Conservation (phyloP, 176 grass and related monocot genomes). For the Hyparrhenia diplandra region DNA sequence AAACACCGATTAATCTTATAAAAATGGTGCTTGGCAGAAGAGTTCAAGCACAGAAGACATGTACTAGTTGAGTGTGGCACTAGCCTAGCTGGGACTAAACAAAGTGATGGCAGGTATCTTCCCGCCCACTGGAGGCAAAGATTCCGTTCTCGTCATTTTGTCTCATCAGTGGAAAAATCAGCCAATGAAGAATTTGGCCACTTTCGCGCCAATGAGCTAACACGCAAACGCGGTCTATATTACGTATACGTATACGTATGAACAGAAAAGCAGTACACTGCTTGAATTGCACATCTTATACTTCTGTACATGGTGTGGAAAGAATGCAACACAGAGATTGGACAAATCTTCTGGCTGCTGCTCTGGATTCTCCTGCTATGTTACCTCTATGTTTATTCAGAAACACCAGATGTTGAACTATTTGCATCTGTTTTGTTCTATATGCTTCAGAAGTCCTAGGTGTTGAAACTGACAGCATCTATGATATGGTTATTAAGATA, state of each 20-base stretch:
- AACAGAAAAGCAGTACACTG: background rate
- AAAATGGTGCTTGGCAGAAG: slow-evolving; percentile 35
- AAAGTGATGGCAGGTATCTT: slow-evolving; percentile 40
- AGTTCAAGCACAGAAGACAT: slow-evolving; percentile 44
- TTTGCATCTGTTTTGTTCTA: background rate
- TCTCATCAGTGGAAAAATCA: slow-evolving; percentile 36
- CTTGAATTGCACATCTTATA: background rate
- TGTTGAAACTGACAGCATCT: slow-evolving; percentile 13
- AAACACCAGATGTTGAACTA: background rate
- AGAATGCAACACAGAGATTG: slow-evolving; percentile 4
- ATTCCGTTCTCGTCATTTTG: slow-evolving; percentile 48
- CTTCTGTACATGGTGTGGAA: background rate
- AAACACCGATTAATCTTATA: slow-evolving; percentile 20
- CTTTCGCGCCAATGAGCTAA: background rate
- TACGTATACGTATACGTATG: slow-evolving; percentile 16
- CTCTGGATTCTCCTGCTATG: background rate
- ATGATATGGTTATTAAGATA: background rate
- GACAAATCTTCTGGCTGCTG: background rate
- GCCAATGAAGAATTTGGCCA: slow-evolving; percentile 4
- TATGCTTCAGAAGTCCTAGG: background rate
- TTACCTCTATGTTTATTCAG: background rate
- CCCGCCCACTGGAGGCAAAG: slow-evolving; percentile 23
- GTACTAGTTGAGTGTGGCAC: slow-evolving; percentile 17
- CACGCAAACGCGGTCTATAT: background rate
- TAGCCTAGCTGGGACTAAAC: slow-evolving; percentile 29